Evolutionary conservation across 2,329 filamentous ascomycete species (phyloP).

Genomic region (Ascochyta fabae): DNA sequence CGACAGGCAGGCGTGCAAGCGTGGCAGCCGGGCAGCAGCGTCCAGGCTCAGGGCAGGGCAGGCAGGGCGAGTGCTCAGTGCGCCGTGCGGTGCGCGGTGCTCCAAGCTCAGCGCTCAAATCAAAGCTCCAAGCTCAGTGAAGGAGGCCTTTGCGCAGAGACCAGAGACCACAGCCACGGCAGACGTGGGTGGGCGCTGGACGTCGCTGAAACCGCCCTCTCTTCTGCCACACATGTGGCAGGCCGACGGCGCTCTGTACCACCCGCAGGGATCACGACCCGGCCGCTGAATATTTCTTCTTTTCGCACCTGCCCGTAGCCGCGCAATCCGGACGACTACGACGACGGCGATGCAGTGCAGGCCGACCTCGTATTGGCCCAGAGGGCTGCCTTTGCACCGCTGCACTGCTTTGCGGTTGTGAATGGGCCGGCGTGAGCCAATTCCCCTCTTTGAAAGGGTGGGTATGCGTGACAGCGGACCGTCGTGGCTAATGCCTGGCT

Average conservation of each 20-base stretch:
- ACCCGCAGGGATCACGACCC: conserved; percentile 13
- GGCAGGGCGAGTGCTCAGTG: too few species aligned
- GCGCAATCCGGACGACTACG: conserved; percentile 10
- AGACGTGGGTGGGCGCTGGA: conserved; percentile 7
- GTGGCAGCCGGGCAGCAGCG: conserved; percentile 2
- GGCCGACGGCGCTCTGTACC: conserved; percentile 7
- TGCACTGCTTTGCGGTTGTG: conserved; percentile 4
- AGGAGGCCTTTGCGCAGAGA: conserved; percentile 17
- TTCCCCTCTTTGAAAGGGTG: conserved; percentile 10
- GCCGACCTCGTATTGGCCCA: conserved; percentile 14
- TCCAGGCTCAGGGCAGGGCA: conserved; percentile 4
- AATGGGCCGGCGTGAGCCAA: conserved; percentile 8
- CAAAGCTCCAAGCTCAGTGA: not conserved
- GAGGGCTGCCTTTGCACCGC: conserved; percentile 4
- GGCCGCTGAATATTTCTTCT: conserved; percentile 9
- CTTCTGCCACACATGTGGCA: conserved; percentile 14
- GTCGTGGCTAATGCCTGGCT: conserved; percentile 9
- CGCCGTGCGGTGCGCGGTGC: too few species aligned
- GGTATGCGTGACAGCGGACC: conserved; percentile 4
- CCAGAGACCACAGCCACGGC: conserved; percentile 16
- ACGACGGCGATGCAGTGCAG: conserved; percentile 3
- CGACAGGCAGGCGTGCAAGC: conserved; percentile 7
- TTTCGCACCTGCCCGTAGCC: conserved; percentile 18
- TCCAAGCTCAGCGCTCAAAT: too few species aligned
- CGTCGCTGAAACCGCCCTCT: conserved; percentile 12